Evolutionary conservation across 2,329 filamentous ascomycete genomes (phyloP).

Genomic region (Blastomyces parvus): DNA sequence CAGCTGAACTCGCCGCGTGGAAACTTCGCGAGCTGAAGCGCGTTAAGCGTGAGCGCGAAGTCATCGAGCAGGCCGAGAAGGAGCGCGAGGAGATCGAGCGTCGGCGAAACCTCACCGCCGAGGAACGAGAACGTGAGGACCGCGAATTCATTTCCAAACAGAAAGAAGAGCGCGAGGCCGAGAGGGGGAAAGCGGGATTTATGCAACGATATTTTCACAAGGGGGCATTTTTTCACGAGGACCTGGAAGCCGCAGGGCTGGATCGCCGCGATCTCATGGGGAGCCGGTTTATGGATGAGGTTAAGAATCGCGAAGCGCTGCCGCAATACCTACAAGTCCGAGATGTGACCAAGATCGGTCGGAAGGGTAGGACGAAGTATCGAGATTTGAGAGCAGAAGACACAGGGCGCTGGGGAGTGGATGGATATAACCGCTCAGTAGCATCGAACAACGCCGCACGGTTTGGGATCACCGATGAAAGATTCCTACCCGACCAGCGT

Average conservation of each 20-base stretch:
- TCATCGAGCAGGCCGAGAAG: conserved; percentile 72
- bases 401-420: conserved; percentile 68
- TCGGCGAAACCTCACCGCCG: conserved; percentile 71
- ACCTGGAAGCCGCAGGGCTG: conserved; percentile 64
- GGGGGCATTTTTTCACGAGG: conserved; percentile 87
- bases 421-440: conserved; percentile 34
- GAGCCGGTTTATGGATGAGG: conserved; percentile 69
- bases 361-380: conserved; percentile 85
- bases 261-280: conserved; percentile 80
- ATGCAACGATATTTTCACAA: conserved; percentile 98
- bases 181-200: conserved; percentile 70
- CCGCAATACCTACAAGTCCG: conserved; percentile 87
- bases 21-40: conserved; percentile 84
- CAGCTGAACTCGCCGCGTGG: conserved; percentile 85
- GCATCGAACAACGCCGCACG: conserved; percentile 24
- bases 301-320: conserved; percentile 68
- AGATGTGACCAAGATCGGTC: conserved; percentile 87
- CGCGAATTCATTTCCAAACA: conserved; percentile 66
- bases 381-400: conserved; percentile 81
- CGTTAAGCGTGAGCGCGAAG: conserved; percentile 74
- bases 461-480: conserved; percentile 36
- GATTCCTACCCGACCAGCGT: conserved; percentile 38
- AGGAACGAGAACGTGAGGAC: conserved; percentile 81
- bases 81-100: conserved; percentile 86
- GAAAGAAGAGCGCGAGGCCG: conserved; percentile 63